Percentiles rank a stretch among this genome's conserved stretches.
These are phyloP conservation scores for Biscogniauxia mediterranea DNA, from an alignment of 2,329 filamentous ascomycete species.

Conservation along the genomic window DNA sequence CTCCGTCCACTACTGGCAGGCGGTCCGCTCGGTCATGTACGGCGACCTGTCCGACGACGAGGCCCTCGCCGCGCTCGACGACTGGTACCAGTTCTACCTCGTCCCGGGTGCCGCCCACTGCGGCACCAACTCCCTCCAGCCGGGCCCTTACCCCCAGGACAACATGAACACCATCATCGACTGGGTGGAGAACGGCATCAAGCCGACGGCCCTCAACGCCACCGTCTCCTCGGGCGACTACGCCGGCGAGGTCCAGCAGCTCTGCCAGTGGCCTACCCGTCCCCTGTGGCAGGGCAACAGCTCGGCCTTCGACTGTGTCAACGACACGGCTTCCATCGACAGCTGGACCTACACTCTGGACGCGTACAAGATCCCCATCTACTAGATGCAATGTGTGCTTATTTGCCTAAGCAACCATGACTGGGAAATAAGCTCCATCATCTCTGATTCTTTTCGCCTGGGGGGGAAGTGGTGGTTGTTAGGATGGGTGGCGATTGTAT, in stretches of 20 bases:
- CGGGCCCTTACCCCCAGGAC: constrained; percentile 49
- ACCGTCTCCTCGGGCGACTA: constrained; percentile 33
- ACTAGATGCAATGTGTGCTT: background rate
- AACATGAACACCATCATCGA: constrained; percentile 71
- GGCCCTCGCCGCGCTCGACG: constrained; percentile 40
- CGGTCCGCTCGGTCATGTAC: constrained; percentile 51
- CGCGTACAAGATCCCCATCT: constrained; percentile 22
- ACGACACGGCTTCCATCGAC: constrained; percentile 14
- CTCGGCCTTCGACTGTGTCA: constrained; percentile 26
- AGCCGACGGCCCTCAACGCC: constrained; percentile 37
- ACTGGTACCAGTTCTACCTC: constrained; percentile 56
- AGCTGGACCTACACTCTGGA: constrained; percentile 29
- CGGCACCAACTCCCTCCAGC: constrained; percentile 42
- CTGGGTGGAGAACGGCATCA: constrained; percentile 58
- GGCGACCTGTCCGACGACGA: constrained; percentile 37
- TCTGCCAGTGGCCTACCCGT: constrained; percentile 41
- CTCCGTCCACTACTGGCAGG: constrained; percentile 54
- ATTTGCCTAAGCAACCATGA: too few species aligned
- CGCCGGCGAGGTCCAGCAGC: constrained; percentile 34
- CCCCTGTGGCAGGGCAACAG: constrained; percentile 29
- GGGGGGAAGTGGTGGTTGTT: too few species aligned
- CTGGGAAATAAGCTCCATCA: too few species aligned
- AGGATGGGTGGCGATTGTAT: too few species aligned
- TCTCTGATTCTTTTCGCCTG: too few species aligned
- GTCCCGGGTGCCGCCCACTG: constrained; percentile 55